A percentile compares a stretch with the other conserved stretches of the same genome.
Conservation (phyloP, 768 basidiomycete species). For the Boletales sp. region DNA sequence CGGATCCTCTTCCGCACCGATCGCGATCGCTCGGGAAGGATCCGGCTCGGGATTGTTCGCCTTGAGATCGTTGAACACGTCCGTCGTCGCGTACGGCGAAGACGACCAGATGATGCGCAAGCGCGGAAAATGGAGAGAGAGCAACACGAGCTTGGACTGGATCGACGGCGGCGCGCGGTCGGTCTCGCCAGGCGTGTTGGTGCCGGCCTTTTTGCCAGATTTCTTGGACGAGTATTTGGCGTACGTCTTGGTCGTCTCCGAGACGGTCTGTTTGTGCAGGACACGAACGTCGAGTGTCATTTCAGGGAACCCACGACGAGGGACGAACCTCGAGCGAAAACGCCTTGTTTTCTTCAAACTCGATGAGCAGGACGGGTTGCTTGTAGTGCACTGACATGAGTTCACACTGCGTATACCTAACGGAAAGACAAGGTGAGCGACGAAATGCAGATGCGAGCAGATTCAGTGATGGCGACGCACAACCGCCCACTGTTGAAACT, state of each 20-base stretch:
- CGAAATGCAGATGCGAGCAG: not conserved
- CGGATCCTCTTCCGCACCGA: constrained; percentile 78
- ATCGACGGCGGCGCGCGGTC: constrained; percentile 50
- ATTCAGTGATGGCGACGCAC: constrained; percentile 47
- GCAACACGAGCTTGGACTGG: constrained; percentile 89
- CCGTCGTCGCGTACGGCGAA: constrained; percentile 86
- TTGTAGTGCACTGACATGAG: constrained; percentile 96
- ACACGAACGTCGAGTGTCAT: not conserved
- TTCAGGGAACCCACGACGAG: not conserved
- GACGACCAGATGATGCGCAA: constrained; percentile 97
- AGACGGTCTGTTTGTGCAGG: constrained; percentile 43
- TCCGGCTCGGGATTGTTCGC: constrained; percentile 77
- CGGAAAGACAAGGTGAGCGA: not conserved
- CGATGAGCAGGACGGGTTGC: constrained; percentile 87
- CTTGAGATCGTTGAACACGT: constrained; percentile 94
- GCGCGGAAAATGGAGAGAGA: constrained; percentile 87
- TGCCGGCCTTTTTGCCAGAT: constrained; percentile 44
- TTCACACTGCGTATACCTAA: constrained; percentile 95
- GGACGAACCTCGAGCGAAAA: constrained; percentile 81
- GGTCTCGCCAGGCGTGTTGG: constrained; percentile 8
- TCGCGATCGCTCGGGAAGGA: constrained; percentile 62
- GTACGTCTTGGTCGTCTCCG: constrained; percentile 60
- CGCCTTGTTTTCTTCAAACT: constrained; percentile 96
- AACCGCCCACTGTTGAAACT: constrained; percentile 93
- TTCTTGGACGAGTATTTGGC: constrained; percentile 57